phyloP scores from a whole-genome alignment of 179 eudicot species.

The Gypsophila paniculata region DNA sequence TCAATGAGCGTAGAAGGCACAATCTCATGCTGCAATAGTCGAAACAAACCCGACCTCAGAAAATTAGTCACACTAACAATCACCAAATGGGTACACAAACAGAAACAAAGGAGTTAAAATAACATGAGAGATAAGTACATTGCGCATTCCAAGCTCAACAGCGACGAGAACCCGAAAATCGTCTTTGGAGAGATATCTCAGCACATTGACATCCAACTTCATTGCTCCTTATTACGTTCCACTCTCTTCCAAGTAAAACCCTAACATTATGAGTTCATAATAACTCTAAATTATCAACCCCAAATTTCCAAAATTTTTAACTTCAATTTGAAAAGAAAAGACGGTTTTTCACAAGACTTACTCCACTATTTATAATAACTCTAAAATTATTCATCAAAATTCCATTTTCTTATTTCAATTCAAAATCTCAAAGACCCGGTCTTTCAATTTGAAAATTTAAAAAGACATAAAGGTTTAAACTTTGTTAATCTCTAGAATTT shows the following conservation, averaged over 20 bases:
- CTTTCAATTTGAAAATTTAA: no score
- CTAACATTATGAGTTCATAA: not conserved
- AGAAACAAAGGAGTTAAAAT: not conserved
- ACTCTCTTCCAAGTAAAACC: not conserved
- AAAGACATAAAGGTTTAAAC: no score
- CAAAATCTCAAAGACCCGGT: no score
- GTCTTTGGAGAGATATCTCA: conserved; percentile 79
- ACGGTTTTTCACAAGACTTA: no score
- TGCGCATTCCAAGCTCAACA: conserved; percentile 97
- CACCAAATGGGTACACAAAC: not conserved
- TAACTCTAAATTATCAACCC: no score
- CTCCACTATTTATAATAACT: not conserved
- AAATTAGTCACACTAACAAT: not conserved
- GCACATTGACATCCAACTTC: conserved; percentile 80
- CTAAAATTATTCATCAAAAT: not conserved
- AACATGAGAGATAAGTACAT: conserved; percentile 32
- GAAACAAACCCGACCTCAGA: not conserved
- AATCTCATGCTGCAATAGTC: conserved; percentile 71
- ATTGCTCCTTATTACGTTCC: conserved; percentile 27
- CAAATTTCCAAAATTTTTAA: no score
- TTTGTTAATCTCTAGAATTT: no score
- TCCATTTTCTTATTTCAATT: not conserved
- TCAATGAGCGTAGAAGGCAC: conserved; percentile 75
- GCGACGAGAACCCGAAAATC: conserved; percentile 95
- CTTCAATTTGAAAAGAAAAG: no score